phyloP scores from a whole-genome alignment of 2,329 filamentous ascomycete species.

The Penicillium sp. region DNA sequence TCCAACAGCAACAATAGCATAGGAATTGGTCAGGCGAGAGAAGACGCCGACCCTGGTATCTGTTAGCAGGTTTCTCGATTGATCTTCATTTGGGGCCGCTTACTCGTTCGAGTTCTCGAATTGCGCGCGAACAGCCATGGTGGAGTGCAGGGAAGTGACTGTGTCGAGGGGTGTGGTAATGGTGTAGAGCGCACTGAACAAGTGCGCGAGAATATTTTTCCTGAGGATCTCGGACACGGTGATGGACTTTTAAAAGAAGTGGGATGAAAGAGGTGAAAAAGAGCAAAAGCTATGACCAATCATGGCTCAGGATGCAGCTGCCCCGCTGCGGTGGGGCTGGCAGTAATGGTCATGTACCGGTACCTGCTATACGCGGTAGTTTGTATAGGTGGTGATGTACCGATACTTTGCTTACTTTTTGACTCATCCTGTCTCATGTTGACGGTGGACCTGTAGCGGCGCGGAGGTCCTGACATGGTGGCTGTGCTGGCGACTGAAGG shows the following conservation, averaged over 20 bases:
- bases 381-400: not conserved
- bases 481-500: not conserved
- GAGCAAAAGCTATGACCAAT: slow-evolving; percentile 25
- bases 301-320: slow-evolving; percentile 2
- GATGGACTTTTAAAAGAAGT: slow-evolving; percentile 16
- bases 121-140: slow-evolving; percentile 50
- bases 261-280: slow-evolving; percentile 21
- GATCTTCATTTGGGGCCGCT: slow-evolving; percentile 8
- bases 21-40: slow-evolving; percentile 93
- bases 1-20: slow-evolving; percentile 89
- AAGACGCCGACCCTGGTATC: slow-evolving; percentile 84
- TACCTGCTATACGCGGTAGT: not conserved
- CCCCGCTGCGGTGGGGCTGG: slow-evolving; percentile 18
- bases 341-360: slow-evolving; percentile 5
- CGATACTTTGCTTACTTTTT: not conserved
- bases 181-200: not conserved
- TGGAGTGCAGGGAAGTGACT: slow-evolving; percentile 9
- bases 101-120: slow-evolving; percentile 54
- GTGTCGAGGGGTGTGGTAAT: slow-evolving; percentile 11
- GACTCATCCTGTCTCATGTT: slow-evolving; percentile 28
- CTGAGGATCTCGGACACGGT: not conserved
- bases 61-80: too few species aligned
- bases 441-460: slow-evolving; percentile 6
- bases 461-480: not conserved
- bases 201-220: not conserved